Percentiles rank a stretch among this genome's conserved stretches.
These are phyloP conservation scores for Fusarium zealandicum DNA, from an alignment of 2,329 filamentous ascomycete genomes.

Conservation along the genomic window DNA sequence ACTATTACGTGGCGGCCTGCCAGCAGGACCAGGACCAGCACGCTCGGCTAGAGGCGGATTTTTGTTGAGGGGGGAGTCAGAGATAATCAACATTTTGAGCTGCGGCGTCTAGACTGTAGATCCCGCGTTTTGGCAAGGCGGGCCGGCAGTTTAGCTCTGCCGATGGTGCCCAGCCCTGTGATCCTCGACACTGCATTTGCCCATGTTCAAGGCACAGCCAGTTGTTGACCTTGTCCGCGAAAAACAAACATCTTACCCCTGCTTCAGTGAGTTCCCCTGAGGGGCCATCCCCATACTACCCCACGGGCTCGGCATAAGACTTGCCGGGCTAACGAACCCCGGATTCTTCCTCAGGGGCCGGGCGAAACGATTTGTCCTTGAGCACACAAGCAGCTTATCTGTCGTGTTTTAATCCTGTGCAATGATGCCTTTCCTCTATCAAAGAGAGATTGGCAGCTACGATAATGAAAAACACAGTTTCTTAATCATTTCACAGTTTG, in stretches of 20 bases:
- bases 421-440: no score
- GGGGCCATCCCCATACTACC: conserved; percentile 2
- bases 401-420: no score
- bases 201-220: background rate
- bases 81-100: background rate
- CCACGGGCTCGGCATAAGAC: conserved; percentile 14
- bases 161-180: background rate
- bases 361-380: background rate
- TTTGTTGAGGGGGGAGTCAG: conserved; percentile 12
- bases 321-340: conserved; percentile 25
- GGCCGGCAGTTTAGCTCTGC: background rate
- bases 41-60: conserved; percentile 27
- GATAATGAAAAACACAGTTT: no score
- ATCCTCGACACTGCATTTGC: background rate
- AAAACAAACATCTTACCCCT: background rate
- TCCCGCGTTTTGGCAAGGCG: background rate
- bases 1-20: conserved; percentile 12
- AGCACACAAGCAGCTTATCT: no score
- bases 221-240: background rate
- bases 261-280: background rate
- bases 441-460: no score
- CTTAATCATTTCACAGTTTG: no score
- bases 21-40: background rate
- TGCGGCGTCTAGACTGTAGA: background rate
- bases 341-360: conserved; percentile 28